Conservation (phyloP, 306 rosid species). For the Hippophae gyantsensis region DNA sequence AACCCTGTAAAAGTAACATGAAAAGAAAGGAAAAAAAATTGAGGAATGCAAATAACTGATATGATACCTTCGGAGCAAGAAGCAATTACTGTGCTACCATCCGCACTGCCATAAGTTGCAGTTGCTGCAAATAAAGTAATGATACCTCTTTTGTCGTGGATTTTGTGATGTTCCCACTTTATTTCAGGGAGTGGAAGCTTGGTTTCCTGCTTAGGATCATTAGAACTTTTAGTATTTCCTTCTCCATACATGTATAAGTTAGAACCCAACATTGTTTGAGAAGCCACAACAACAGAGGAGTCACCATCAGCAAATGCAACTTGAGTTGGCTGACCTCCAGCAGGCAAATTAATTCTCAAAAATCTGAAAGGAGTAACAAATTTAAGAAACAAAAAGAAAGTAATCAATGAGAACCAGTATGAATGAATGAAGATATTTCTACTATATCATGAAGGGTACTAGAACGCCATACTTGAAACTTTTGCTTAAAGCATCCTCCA, state of each 20-base stretch:
- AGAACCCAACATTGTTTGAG: constrained; percentile 55
- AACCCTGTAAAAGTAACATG: neutral
- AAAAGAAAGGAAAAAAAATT: too few species aligned
- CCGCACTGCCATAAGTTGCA: constrained; percentile 85
- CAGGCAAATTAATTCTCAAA: constrained; percentile 69
- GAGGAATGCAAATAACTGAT: neutral
- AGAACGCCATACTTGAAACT: constrained; percentile 75
- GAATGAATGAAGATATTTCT: constrained; percentile 1
- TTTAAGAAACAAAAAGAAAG: constrained; percentile 8
- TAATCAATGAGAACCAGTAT: constrained; percentile 12
- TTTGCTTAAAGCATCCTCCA: constrained; percentile 89
- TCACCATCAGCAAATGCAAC: constrained; percentile 57
- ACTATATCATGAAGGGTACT: constrained; percentile 9
- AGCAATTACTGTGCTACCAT: constrained; percentile 79
- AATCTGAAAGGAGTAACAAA: constrained; percentile 50
- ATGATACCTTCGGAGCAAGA: constrained; percentile 97
- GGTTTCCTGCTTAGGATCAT: constrained; percentile 45
- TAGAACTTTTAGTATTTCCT: constrained; percentile 49
- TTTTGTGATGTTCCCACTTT: constrained; percentile 81
- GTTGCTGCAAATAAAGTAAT: constrained; percentile 64
- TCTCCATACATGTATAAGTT: constrained; percentile 88
- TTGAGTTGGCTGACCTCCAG: constrained; percentile 86
- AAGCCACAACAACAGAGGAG: constrained; percentile 71
- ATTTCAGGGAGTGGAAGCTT: constrained; percentile 93
- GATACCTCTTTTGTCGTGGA: constrained; percentile 69